Conservation (phyloP, 176 grass and related monocot species). For the Bonia amplexicaulis region DNA sequence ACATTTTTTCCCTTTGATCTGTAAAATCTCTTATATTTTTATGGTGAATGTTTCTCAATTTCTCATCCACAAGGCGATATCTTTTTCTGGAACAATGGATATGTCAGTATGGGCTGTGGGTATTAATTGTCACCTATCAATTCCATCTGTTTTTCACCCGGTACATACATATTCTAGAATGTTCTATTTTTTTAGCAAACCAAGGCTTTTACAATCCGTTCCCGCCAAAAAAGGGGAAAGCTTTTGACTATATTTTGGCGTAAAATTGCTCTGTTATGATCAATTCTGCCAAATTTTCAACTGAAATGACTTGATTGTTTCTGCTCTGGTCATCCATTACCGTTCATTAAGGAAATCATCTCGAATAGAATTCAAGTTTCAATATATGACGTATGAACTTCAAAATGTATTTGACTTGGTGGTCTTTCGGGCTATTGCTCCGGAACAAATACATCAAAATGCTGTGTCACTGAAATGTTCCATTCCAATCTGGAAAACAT, state of each 20-base stretch:
- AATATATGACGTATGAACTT: not conserved
- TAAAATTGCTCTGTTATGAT: not conserved
- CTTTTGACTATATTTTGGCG: not conserved
- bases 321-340: not conserved
- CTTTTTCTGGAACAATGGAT: not conserved
- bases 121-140: not conserved
- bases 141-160: not conserved
- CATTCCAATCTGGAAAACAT: not conserved
- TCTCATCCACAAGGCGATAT: slow-evolving; percentile 4
- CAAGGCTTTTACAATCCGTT: not conserved
- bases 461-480: not conserved
- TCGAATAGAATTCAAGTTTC: not conserved
- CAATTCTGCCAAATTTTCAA: not conserved
- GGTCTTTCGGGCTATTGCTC: not conserved
- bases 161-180: not conserved
- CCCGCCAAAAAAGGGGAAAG: not conserved
- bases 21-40: not conserved
- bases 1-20: not conserved
- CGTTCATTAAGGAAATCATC: not conserved
- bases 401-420: not conserved
- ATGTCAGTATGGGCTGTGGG: not conserved
- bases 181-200: not conserved
- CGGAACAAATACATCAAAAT: not conserved
- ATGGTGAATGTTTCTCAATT: not conserved
- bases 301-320: not conserved